phyloP scores from a whole-genome alignment of 1,284 basidiomycete species.

The Polyporus tsugae region DNA sequence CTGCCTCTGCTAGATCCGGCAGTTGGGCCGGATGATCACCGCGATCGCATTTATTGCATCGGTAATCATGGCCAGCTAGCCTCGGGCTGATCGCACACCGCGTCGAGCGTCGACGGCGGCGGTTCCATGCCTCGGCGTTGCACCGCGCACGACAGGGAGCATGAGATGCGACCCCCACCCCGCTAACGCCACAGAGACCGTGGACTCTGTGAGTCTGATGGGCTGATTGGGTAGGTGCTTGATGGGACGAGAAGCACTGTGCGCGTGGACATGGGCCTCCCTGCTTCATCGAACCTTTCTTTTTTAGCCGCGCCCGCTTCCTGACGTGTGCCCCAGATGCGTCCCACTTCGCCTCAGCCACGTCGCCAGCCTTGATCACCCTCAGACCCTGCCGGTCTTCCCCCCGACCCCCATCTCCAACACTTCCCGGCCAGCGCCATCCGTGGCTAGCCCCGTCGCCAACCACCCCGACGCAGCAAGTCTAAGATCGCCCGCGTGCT shows the following conservation, averaged over 20 bases:
- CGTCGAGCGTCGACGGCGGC: background rate
- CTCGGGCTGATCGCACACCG: background rate
- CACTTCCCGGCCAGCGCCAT: background rate
- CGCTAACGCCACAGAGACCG: conserved; percentile 34
- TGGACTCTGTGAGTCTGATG: conserved; percentile 34
- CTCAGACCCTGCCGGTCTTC: background rate
- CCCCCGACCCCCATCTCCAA: conserved; percentile 4
- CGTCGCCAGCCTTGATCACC: conserved; percentile 11
- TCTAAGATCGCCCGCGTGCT: background rate
- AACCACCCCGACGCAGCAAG: background rate
- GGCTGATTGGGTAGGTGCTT: conserved; percentile 34
- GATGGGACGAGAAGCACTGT: conserved; percentile 36
- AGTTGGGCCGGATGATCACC: conserved; percentile 11
- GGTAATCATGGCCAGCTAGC: conserved; percentile 26
- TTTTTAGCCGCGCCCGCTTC: conserved; percentile 28
- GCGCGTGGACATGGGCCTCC: conserved; percentile 33
- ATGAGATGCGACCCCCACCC: conserved; percentile 28
- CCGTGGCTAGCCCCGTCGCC: background rate
- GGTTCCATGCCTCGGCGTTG: conserved; percentile 22
- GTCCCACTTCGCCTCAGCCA: conserved; percentile 27
- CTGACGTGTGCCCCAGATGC: conserved; percentile 30
- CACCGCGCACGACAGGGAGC: conserved; percentile 26
- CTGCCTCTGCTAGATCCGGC: background rate
- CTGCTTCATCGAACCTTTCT: conserved; percentile 25
- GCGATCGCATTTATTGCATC: conserved; percentile 24